Evolutionary conservation across 257 asterid genomes (phyloP), one percentile per base, ranked within the genome.

Genomic region (Nemophila menziesii): DNA sequence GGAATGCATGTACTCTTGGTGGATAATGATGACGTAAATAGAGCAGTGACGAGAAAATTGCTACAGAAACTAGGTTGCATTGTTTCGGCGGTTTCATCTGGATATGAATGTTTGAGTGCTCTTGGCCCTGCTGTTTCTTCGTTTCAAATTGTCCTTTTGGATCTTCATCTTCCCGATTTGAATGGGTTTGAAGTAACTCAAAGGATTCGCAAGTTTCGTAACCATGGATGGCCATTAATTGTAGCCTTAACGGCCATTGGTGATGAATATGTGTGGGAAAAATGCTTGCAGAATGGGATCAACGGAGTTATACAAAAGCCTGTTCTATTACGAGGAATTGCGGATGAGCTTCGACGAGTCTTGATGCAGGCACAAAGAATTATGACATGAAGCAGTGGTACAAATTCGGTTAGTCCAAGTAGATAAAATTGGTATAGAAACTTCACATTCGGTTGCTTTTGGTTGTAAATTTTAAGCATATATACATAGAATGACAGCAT

Each of bases 31-130:
- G 81, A 79, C 20, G 17, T 71, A 49, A 85, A 85, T 55, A 59
- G 96, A 55, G 86, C 89, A 4, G 93, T 90, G 15, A 85, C 92
- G 0, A 60, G 62, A 33, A 82, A 75, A 49, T 57, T 90, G 51
- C 96, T 90, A 1, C 94, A 90, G 78, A 90, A 82, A 57, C 59
- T 86, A 13, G 94, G 96, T 16, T 90, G 93, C 62, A 37, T 29
- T 3, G 96, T 90, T 23, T 53, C 83, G 18, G 33, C 79, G 3
- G 93, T 79, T 22, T 72, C 94, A 13, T 68, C 94, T 22, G 99
- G 96, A 49, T 77, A 61, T 16, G 89, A 77, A 44, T 90, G 96
- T 67, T 73, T 90, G 4, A 47, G 59, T 16, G 66, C 82, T 38
- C 55, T 90, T 5, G 80, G 82, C 20, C 78, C 86, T 5, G 41